Evolutionary conservation across 2,329 filamentous ascomycete species (phyloP).

Genomic region (Phialophora chinensis): DNA sequence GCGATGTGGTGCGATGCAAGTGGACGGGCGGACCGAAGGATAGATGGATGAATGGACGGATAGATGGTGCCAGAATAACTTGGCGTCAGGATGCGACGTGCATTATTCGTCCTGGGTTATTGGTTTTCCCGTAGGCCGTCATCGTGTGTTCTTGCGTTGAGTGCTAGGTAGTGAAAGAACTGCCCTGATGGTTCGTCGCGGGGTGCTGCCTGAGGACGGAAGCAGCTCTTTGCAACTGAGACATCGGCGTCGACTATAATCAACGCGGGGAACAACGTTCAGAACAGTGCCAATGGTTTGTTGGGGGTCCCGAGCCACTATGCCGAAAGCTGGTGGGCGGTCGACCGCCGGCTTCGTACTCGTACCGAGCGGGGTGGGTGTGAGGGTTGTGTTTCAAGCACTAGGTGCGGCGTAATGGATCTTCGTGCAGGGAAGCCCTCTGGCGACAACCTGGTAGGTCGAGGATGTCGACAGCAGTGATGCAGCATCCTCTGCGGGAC

Average conservation of each 20-base stretch:
- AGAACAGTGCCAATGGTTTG: neutral
- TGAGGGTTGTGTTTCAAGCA: conserved; percentile 19
- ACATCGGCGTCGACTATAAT: neutral
- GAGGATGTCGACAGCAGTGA: conserved; percentile 14
- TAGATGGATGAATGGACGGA: neutral
- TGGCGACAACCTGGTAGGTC: conserved; percentile 27
- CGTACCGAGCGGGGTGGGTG: neutral
- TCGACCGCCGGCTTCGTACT: neutral
- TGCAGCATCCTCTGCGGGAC: conserved; percentile 7
- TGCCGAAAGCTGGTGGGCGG: neutral
- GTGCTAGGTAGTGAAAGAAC: neutral
- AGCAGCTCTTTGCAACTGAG: neutral
- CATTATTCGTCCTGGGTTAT: neutral
- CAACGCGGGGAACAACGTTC: no score
- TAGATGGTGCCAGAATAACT: neutral
- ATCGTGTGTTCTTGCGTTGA: neutral
- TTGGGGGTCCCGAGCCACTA: neutral
- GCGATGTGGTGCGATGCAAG: neutral
- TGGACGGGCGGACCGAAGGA: no score
- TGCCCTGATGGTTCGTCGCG: neutral
- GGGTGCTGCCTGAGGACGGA: neutral
- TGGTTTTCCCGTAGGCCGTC: no score
- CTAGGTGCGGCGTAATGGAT: conserved; percentile 36
- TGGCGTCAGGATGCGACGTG: neutral
- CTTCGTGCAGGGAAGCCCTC: conserved; percentile 19